Percentiles rank a stretch among this genome's conserved stretches.
These are phyloP conservation scores for Scedosporium dehoogii DNA, from an alignment of 2,329 filamentous ascomycete genomes.

Conservation along the genomic window DNA sequence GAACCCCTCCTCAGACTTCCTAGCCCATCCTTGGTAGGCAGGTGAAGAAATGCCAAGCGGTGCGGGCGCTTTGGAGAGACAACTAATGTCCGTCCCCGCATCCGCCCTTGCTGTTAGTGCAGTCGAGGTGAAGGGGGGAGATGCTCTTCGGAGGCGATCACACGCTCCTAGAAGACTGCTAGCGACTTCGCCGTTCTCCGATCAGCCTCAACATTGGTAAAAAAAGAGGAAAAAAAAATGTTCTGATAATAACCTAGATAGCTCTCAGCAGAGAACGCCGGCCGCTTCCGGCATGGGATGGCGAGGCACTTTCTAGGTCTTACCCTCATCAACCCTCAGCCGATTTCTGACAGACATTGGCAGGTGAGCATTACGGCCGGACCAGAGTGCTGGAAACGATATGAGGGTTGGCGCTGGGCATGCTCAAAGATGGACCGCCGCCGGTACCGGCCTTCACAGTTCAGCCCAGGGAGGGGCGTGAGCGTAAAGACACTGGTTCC, in stretches of 20 bases:
- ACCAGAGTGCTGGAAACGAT: neutral
- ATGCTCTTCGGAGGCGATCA: neutral
- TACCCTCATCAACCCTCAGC: neutral
- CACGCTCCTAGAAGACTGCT: neutral
- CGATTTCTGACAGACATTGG: neutral
- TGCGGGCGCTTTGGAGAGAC: neutral
- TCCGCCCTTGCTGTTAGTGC: neutral
- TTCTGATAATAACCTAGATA: neutral
- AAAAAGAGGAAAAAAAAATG: too few species aligned
- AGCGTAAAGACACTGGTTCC: neutral
- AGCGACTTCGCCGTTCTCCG: neutral
- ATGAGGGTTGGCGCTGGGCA: neutral
- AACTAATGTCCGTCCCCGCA: neutral
- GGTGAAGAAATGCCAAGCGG: neutral
- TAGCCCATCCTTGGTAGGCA: neutral
- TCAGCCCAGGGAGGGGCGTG: neutral
- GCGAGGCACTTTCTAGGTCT: neutral
- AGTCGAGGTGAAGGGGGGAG: neutral
- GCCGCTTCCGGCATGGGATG: neutral
- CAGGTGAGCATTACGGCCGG: neutral
- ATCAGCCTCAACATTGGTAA: neutral
- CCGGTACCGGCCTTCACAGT: neutral
- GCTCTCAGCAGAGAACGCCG: neutral
- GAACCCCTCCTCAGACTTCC: too few species aligned
- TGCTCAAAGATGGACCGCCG: neutral